Conservation (phyloP, 306 rosid species). For the Pyrus bretschneideri region DNA sequence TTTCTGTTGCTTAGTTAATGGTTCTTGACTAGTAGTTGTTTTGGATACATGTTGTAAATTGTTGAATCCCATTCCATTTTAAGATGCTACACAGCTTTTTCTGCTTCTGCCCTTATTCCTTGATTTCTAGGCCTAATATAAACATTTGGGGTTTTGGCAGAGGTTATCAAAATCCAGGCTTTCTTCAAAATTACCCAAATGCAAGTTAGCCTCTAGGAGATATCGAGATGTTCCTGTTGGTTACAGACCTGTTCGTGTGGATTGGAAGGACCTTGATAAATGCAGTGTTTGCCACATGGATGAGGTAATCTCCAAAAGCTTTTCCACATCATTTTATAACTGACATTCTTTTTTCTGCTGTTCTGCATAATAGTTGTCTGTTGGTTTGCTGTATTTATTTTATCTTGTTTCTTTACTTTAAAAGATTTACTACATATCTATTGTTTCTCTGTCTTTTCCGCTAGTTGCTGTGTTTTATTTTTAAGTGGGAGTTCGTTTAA, state of each 20-base stretch:
- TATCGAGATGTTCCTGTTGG: conserved; percentile 58
- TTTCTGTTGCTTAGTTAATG: background rate
- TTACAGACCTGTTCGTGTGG: conserved; percentile 94
- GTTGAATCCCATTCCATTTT: conserved; percentile 7
- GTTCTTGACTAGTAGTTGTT: background rate
- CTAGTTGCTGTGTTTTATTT: background rate
- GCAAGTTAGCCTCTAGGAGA: conserved; percentile 62
- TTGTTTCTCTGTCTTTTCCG: background rate
- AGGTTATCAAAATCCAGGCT: conserved; percentile 56
- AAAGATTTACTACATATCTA: background rate
- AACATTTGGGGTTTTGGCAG: conserved; percentile 38
- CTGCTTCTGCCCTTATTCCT: background rate
- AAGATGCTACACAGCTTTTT: background rate
- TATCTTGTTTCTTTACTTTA: background rate
- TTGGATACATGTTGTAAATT: background rate
- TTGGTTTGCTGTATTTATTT: conserved; percentile 5
- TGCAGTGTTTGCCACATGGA: conserved; percentile 99
- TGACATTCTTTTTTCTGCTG: background rate
- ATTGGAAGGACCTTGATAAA: conserved; percentile 98
- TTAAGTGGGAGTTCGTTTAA: background rate
- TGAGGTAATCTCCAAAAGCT: conserved; percentile 52
- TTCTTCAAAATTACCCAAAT: conserved; percentile 40
- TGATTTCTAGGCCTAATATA: conserved; percentile 10
- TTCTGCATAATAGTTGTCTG: conserved; percentile 11
- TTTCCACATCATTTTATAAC: background rate